phyloP scores from a whole-genome alignment of 1,284 basidiomycete species.

The Ustilago bromivora region DNA sequence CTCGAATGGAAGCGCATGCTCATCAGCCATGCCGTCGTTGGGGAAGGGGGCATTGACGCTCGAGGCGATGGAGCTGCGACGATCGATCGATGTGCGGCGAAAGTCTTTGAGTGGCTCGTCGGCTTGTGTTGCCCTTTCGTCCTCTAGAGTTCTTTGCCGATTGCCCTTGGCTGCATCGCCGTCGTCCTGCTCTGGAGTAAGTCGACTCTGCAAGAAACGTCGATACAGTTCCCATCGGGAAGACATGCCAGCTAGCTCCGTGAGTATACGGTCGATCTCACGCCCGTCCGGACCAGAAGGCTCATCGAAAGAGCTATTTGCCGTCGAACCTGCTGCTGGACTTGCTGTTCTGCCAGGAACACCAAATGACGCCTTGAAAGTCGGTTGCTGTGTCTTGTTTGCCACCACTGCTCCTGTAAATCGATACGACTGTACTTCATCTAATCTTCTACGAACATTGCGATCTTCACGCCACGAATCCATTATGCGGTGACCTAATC shows the following conservation, averaged over 20 bases:
- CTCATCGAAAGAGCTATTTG: conserved; percentile 71
- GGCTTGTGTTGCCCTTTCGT: conserved; percentile 36
- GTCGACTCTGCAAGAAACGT: conserved; percentile 82
- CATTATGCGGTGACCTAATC: conserved; percentile 81
- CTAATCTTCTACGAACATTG: conserved; percentile 42
- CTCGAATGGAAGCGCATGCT: not conserved
- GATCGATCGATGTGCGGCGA: conserved; percentile 47
- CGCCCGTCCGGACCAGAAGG: conserved; percentile 82
- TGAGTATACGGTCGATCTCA: conserved; percentile 87
- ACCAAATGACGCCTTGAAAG: conserved; percentile 70
- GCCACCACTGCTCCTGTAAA: conserved; percentile 48
- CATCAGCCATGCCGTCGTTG: conserved; percentile 2
- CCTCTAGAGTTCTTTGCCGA: conserved; percentile 15
- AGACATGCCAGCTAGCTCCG: conserved; percentile 87
- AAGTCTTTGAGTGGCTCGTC: conserved; percentile 47
- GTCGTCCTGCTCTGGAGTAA: conserved; percentile 72
- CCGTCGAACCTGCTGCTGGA: conserved; percentile 71
- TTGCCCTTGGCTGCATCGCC: conserved; percentile 1
- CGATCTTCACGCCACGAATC: conserved; percentile 84
- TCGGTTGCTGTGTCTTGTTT: conserved; percentile 65
- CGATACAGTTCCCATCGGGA: conserved; percentile 91
- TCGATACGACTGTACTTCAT: conserved; percentile 33
- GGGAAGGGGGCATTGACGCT: conserved; percentile 6
- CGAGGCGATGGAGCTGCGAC: conserved; percentile 36
- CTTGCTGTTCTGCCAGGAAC: conserved; percentile 65